phyloP scores from a whole-genome alignment of 768 basidiomycete species.

The Leucocoprinus leucothites region DNA sequence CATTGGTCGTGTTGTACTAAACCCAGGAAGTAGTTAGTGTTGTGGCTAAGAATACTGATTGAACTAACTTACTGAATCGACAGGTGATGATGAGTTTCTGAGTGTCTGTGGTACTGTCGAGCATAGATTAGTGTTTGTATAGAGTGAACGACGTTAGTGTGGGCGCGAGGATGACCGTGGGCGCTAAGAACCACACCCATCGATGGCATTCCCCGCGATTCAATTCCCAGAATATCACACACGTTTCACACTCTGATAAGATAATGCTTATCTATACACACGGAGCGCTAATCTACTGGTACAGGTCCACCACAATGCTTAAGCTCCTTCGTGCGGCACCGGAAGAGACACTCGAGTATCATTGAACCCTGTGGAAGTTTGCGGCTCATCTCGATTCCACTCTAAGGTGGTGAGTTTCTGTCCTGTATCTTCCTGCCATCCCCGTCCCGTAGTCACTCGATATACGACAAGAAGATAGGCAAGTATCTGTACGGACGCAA shows the following conservation, averaged over 20 bases:
- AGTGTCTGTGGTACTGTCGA: background rate
- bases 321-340: too few relatives aligned
- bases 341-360: too few relatives aligned
- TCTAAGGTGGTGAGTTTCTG: too few relatives aligned
- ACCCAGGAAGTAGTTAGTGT: background rate
- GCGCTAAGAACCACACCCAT: background rate
- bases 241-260: conserved; percentile 8
- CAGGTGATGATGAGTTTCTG: conserved; percentile 5
- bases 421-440: too few relatives aligned
- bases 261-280: conserved; percentile 7
- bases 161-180: background rate
- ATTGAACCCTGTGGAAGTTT: too few relatives aligned
- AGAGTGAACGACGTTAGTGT: background rate
- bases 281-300: too few relatives aligned
- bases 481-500: too few relatives aligned
- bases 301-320: too few relatives aligned
- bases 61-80: conserved; percentile 12
- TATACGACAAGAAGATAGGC: too few relatives aligned
- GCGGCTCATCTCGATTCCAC: too few relatives aligned
- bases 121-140: background rate
- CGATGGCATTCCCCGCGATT: too few relatives aligned
- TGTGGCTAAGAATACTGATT: background rate
- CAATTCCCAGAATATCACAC: background rate
- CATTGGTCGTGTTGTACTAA: conserved; percentile 71
- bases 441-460: too few relatives aligned